Base-by-base conservation (phyloP, 2,329 filamentous ascomycete species). In the Geosmithia flava region DNA sequence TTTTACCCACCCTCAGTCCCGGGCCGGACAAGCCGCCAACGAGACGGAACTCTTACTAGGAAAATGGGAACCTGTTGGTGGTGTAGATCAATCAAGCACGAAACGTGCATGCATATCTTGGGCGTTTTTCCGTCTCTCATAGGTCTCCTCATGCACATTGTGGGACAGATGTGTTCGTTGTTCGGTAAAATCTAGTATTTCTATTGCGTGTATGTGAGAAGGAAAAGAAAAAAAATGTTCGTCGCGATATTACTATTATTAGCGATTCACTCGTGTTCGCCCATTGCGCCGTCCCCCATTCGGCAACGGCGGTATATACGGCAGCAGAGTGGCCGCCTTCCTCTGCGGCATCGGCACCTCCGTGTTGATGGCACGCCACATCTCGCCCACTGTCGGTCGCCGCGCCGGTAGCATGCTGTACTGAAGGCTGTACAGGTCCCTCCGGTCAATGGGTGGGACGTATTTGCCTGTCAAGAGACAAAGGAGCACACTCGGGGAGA, bases 351-450 rank as follows among this genome's bases (percentile, higher is more conserved):
- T 33, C 20, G 20, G 7, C 8, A 19, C 23, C 20, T 39, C 7
- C 42, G 30, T 37, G 40, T 49, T 30, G 33, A 93, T 67, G 40
- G 78, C 76, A 42, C 76, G 72, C 93, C 94, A 98, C 62, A 97
- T 83, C 60, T 96, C 89, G 56, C 78, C 72, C 49, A 97, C 85
- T 2, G 83, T 81, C 0, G 87, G 85, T 43, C 94, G 73, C 48
- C 78, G 78, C 7, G 87, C 85, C 0, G 94, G 94, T 41, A 98
- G 74, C 88, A 97, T 97, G 68, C 88, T 95, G 66, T 98, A 98
- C 67, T 98, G 93, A 58, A 98, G 72, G 56, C 88, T 94, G 67
- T 98, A 98, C 46, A 98, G 73, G 59, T 93, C 94, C 60, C 90
- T 91, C 47, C 94, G 80, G 61, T 96, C 90, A 45, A 98, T 94